Evolutionary conservation across 208 protist species (phyloP), one percentile per base, ranked within the genome.

Genomic region (Trypanosoma brucei): DNA sequence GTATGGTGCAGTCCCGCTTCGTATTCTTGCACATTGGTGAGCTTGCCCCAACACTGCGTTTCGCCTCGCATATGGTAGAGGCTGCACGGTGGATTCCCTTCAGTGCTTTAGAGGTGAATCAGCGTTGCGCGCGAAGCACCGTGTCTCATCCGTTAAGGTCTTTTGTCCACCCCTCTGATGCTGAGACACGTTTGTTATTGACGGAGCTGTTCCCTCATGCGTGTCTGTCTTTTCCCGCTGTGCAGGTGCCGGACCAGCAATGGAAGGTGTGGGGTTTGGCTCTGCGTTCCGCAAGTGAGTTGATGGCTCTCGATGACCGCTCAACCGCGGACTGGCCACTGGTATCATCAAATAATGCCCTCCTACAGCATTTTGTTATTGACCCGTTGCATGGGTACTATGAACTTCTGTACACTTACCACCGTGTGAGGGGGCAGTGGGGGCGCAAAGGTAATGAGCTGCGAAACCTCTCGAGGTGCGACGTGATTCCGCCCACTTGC

Each of bases 21-120:
- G 82, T 94, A 0, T 91, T 86, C 62, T 56, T 94, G 11, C 84
- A 94, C 61, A 78, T 83, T 1, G 84, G 84, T 1, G 79, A 80
- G 33, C 58, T 86, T 51, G 80, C 84, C 9, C 87, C 84, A n/a
- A 75, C 79, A 1, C 68, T 84, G 56, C 59, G 48, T 35, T 42
- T 85, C 62, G 75, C 77, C 2, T 35, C 55, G 1, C 78, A 88
- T 60, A 65, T 75, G 45, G 79, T 94, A 53, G 82, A 79, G 51
- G 65, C 72, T 30, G 75, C 76, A 37, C 75, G 70, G 70, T 94
- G 87, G 84, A 55, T 88, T 52, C 78, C 87, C 53, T 62, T 94
- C 40, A 51, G 40, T 2, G 57, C 49, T 35, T 69, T 91, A 30
- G 39, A 44, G 9, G 55, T 62, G 1, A 55, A 66, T 8, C 53